Evolutionary conservation across 257 asterid species (phyloP), one percentile per base, ranked within the genome.

Genomic region (Solanum arcanum): DNA sequence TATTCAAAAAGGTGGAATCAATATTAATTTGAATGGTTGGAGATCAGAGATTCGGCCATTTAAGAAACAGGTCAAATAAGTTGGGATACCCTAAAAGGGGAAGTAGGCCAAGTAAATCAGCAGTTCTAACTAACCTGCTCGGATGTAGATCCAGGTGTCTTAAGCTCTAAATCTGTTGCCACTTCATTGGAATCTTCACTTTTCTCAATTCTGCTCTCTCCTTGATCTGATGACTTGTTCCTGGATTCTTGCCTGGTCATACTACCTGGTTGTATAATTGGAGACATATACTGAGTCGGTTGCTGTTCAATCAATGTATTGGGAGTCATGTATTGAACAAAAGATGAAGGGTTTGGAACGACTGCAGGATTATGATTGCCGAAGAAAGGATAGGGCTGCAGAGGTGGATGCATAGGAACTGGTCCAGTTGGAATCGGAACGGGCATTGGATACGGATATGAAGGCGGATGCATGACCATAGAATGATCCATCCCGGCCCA

Each of bases 401-500:
- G 3, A 35, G 99, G 92, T 83, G 99, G 99, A 89, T 97, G 99
- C 94, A 97, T 75, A 49, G 99, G 96, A 75, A 96, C 94, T 18
- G 99, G 95, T 78, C 97, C 99, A 33, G 98, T 89, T 49, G 99
- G 94, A 66, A 97, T 90, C 0, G 99, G 98, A 86, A 97, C 91
- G 33, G 99, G 98, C 95, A 96, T 21, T 2, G 99, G 95, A 88
- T 86, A 97, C 13, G 98, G 94, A 89, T 97, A 97, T 31, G 99
- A 91, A 90, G 98, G 91, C 31, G 98, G 98, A 90, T 96, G 99
- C 98, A 96, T 95, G 90, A 95, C 95, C 6, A 97, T 90, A 12
- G 99, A 93, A 86, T 91, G 99, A 91, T 97, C 99, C 98, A 97
- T 92, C 86, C 98, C 96, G 3, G 89, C 91, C 99, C 99, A 97